Evolutionary conservation across 2,329 filamentous ascomycete genomes (phyloP).

Genomic region (Penicillium sp.): DNA sequence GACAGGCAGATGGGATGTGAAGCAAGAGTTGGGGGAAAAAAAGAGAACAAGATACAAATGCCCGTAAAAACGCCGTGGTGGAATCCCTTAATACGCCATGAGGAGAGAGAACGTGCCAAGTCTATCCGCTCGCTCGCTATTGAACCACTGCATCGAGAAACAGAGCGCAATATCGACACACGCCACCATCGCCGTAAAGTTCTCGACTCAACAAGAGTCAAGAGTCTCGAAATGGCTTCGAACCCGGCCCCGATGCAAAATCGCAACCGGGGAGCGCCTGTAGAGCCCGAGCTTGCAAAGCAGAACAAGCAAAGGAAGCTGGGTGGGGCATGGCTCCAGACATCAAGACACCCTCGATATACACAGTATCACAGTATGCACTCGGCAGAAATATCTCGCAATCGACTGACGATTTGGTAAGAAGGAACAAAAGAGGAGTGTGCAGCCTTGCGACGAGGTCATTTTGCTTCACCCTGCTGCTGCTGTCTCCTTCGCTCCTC

Average conservation of each 20-base stretch:
- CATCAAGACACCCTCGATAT: constrained; percentile 7
- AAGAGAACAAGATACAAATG: constrained; percentile 8
- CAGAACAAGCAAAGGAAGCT: constrained; percentile 8
- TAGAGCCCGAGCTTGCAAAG: too few relatives aligned
- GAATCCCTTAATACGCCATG: constrained; percentile 16
- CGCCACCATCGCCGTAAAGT: too few relatives aligned
- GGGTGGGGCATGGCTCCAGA: constrained; percentile 8
- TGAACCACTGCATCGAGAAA: background rate
- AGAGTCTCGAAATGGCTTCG: too few relatives aligned
- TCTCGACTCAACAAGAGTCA: too few relatives aligned
- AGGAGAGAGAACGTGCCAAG: constrained; percentile 16
- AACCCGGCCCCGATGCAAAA: too few relatives aligned
- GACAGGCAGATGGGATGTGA: background rate
- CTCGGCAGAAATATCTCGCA: constrained; percentile 1
- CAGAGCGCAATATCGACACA: background rate
- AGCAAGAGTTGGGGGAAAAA: constrained; percentile 6
- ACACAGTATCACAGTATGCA: constrained; percentile 13
- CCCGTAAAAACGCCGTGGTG: constrained; percentile 15
- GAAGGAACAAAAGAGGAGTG: background rate
- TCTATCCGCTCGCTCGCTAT: constrained; percentile 1
- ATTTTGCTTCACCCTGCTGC: constrained; percentile 14
- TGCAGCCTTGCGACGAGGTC: constrained; percentile 6
- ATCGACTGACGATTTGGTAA: background rate
- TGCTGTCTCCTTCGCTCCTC: constrained; percentile 18
- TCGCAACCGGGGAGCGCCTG: too few relatives aligned